These are phyloP conservation scores for Blastomyces gilchristii DNA, from an alignment of 2,329 filamentous ascomycete species.

Conservation along the genomic window DNA sequence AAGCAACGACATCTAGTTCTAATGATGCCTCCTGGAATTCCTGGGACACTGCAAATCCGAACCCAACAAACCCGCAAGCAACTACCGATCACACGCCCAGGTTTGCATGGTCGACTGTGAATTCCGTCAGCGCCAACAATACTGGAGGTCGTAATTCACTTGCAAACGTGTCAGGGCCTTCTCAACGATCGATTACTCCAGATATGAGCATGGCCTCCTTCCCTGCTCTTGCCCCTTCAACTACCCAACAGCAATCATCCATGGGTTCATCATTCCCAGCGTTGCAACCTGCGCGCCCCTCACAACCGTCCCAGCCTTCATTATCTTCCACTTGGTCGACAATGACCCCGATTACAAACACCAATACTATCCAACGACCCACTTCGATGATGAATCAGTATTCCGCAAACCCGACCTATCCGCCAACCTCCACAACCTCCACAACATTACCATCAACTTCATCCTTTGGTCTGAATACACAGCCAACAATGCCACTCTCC, in stretches of 20 bases:
- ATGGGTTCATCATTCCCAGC: constrained; percentile 7
- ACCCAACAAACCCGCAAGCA: constrained; percentile 20
- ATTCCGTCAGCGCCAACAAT: constrained; percentile 16
- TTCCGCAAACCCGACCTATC: constrained; percentile 9
- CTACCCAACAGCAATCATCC: constrained; percentile 20
- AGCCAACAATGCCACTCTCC: constrained; percentile 16
- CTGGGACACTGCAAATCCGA: constrained; percentile 23
- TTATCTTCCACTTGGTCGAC: constrained; percentile 9
- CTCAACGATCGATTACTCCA: constrained; percentile 42
- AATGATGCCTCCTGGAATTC: constrained; percentile 27
- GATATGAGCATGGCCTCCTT: constrained; percentile 41
- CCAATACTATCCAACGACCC: neutral
- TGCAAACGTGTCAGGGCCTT: constrained; percentile 19
- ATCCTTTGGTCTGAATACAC: constrained; percentile 11
- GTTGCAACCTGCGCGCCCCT: neutral
- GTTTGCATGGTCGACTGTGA: constrained; percentile 37
- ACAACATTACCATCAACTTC: constrained; percentile 15
- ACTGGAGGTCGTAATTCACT: constrained; percentile 11
- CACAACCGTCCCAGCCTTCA: constrained; percentile 3
- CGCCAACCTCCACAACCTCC: constrained; percentile 13
- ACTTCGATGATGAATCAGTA: constrained; percentile 2
- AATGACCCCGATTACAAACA: neutral
- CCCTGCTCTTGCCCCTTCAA: constrained; percentile 36
- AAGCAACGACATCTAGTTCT: constrained; percentile 32
- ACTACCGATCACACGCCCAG: constrained; percentile 24